Conservation (phyloP, 495 filamentous ascomycete species). For the Neurospora tetrasperma region DNA sequence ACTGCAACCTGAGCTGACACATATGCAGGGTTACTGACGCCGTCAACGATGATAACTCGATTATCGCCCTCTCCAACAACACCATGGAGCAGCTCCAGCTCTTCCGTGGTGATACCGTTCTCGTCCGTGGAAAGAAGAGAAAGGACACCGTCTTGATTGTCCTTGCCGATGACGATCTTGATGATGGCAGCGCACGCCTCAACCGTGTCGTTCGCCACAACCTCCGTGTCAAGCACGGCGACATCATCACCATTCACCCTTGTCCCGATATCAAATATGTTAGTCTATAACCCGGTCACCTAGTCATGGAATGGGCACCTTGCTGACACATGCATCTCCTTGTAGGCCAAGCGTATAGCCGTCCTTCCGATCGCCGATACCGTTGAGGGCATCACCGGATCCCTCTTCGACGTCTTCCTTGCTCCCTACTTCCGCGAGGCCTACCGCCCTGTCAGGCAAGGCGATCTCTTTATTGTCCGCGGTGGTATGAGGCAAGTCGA, state of each 20-base stretch:
- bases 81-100: slow-evolving; percentile 98
- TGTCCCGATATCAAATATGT: slow-evolving; percentile 99
- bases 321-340: slow-evolving; percentile 3
- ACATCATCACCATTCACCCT: slow-evolving; percentile 93
- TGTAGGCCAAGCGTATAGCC: slow-evolving; percentile 92
- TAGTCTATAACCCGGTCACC: slow-evolving; percentile 27
- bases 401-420: slow-evolving; percentile 97
- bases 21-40: slow-evolving; percentile 81
- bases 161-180: slow-evolving; percentile 91
- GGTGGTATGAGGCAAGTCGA: slow-evolving; percentile 98
- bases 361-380: slow-evolving; percentile 98
- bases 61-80: slow-evolving; percentile 95
- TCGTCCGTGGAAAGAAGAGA: slow-evolving; percentile 98
- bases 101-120: slow-evolving; percentile 94
- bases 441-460: slow-evolving; percentile 91
- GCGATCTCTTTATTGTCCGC: slow-evolving; percentile 91
- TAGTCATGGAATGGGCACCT: background rate
- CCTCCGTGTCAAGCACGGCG: slow-evolving; percentile 94
- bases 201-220: slow-evolving; percentile 98
- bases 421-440: slow-evolving; percentile 99
- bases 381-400: slow-evolving; percentile 92
- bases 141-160: slow-evolving; percentile 98
- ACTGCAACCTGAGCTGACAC: slow-evolving; percentile 26
- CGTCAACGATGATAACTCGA: slow-evolving; percentile 98
- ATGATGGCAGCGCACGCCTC: slow-evolving; percentile 91